Evolutionary conservation across 768 basidiomycete genomes (phyloP).

Genomic region (Tephrocybe sp.): DNA sequence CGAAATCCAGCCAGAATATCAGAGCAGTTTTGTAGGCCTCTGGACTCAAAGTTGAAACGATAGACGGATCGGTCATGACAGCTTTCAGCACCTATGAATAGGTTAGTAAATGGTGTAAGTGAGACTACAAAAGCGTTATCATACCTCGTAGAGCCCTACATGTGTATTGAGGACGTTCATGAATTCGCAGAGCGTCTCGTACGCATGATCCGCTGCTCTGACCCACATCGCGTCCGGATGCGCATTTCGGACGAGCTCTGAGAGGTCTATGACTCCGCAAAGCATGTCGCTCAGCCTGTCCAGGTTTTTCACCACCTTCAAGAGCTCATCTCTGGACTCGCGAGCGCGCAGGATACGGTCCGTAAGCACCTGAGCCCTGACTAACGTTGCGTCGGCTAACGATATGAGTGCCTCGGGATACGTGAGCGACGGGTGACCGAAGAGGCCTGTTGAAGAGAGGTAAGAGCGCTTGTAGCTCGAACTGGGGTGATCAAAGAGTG

Average conservation of each 20-base stretch:
- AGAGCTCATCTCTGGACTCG: conserved; percentile 71
- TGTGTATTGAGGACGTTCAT: conserved; percentile 98
- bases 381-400: conserved; percentile 77
- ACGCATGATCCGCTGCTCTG: conserved; percentile 79
- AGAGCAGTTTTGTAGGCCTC: conserved; percentile 87
- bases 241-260: conserved; percentile 90
- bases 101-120: conserved; percentile 18
- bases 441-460: conserved; percentile 73
- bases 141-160: conserved; percentile 84
- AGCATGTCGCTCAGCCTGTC: conserved; percentile 95
- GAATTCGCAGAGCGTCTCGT: conserved; percentile 91
- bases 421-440: conserved; percentile 74
- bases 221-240: conserved; percentile 90
- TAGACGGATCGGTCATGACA: conserved; percentile 66
- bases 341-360: conserved; percentile 77
- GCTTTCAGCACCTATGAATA: conserved; percentile 60
- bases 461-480: conserved; percentile 36
- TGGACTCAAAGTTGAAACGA: conserved; percentile 63
- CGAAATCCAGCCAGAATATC: conserved; percentile 96
- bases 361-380: conserved; percentile 81
- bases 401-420: conserved; percentile 67
- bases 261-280: conserved; percentile 95
- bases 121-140: conserved; percentile 27
- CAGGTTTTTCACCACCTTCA: conserved; percentile 91
- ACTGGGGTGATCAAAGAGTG: conserved; percentile 71